Percentiles rank a stretch among this genome's conserved stretches.
Evolutionary conservation across 768 basidiomycete species (phyloP).

Genomic region (Phallus indusiatus): DNA sequence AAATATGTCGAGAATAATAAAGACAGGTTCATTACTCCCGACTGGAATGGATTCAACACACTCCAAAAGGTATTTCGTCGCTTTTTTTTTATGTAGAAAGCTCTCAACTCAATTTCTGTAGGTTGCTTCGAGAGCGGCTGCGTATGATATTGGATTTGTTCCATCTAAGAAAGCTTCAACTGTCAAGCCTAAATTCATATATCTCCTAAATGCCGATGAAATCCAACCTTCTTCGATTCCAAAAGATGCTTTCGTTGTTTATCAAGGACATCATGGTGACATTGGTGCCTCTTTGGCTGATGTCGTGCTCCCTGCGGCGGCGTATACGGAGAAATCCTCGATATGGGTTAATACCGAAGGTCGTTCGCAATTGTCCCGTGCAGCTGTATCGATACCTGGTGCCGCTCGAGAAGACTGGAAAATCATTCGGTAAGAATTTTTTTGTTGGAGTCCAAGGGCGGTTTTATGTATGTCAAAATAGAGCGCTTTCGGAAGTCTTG

Average conservation of each 20-base stretch:
- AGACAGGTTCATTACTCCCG: slow-evolving; percentile 63
- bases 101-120: slow-evolving; percentile 21
- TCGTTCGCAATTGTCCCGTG: slow-evolving; percentile 78
- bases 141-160: slow-evolving; percentile 91
- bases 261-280: slow-evolving; percentile 98
- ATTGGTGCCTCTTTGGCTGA: slow-evolving; percentile 96
- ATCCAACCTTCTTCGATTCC: slow-evolving; percentile 84
- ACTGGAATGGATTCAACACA: slow-evolving; percentile 94
- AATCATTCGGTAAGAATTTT: slow-evolving; percentile 62
- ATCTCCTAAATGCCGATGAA: slow-evolving; percentile 94
- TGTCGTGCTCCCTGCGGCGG: slow-evolving; percentile 84
- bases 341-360: slow-evolving; percentile 99
- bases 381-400: slow-evolving; percentile 92
- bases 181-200: slow-evolving; percentile 86
- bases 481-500: slow-evolving; percentile 86
- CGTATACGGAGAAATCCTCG: slow-evolving; percentile 85
- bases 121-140: slow-evolving; percentile 87
- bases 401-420: slow-evolving; percentile 97
- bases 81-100: not conserved
- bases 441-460: not conserved
- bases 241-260: slow-evolving; percentile 89
- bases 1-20: slow-evolving; percentile 77
- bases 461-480: slow-evolving; percentile 18
- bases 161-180: slow-evolving; percentile 70
- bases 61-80: slow-evolving; percentile 69